phyloP scores from a whole-genome alignment of 202 grass and related monocot species.

The Schoenoplectus triqueter region DNA sequence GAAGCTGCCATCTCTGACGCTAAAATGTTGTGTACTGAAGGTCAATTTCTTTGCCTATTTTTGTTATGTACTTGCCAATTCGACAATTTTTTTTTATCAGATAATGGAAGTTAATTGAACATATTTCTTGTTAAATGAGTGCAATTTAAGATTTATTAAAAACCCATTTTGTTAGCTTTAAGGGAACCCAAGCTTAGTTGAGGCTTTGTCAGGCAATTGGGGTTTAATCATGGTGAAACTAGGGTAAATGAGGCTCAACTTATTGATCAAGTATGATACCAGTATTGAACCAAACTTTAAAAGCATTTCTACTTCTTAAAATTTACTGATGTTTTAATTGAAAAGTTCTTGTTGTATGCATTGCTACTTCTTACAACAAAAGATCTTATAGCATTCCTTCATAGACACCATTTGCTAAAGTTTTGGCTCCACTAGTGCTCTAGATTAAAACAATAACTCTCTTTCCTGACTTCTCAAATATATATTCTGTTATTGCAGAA shows the following conservation, averaged over 20 bases:
- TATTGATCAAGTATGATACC: not conserved
- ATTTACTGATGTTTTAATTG: not conserved
- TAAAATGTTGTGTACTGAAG: slow-evolving; percentile 44
- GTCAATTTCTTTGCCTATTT: slow-evolving; percentile 28
- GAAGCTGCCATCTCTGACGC: slow-evolving; percentile 69
- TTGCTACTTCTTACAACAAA: not conserved
- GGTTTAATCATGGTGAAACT: not conserved
- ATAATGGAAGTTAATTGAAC: not conserved
- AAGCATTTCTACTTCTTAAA: not conserved
- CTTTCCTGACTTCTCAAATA: not conserved
- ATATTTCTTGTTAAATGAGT: not conserved
- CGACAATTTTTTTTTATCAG: not conserved
- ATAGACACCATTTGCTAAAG: not conserved
- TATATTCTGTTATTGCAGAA: slow-evolving; percentile 47
- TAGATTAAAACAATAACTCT: slow-evolving; percentile 8
- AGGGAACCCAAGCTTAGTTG: not conserved
- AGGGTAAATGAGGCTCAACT: not conserved
- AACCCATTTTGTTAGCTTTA: not conserved
- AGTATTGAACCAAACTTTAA: not conserved
- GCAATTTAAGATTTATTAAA: not conserved
- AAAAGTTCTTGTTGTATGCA: not conserved
- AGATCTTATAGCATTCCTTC: not conserved
- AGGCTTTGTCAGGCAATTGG: not conserved
- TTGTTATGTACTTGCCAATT: slow-evolving; percentile 3
- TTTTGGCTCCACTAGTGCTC: not conserved